Evolutionary conservation across 2,329 filamentous ascomycete species (phyloP).

Genomic region (Phialophora expanda): DNA sequence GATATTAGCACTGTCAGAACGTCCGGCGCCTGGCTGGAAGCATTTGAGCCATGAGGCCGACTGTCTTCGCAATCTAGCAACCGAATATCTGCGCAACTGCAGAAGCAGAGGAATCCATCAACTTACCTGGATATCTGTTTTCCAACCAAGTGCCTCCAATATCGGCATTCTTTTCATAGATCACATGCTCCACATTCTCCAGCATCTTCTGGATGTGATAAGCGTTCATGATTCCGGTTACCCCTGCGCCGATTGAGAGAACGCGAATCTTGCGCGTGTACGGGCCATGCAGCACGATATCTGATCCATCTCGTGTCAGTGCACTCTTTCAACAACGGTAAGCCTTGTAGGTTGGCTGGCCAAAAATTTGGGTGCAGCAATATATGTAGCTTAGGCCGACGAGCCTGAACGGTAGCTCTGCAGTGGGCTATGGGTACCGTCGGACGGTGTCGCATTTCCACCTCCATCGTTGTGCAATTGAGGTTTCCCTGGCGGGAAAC

Average conservation of each 20-base stretch:
- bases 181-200: conserved; percentile 39
- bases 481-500: neutral
- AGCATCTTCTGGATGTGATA: conserved; percentile 37
- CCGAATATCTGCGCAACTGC: neutral
- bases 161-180: conserved; percentile 43
- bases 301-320: conserved; percentile 22
- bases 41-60: no score
- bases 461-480: no score
- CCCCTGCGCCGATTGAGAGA: conserved; percentile 56
- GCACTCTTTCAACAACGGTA: neutral
- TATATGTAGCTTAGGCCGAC: neutral
- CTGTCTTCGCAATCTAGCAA: neutral
- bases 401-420: neutral
- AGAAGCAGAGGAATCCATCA: neutral
- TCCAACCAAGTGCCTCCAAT: conserved; percentile 46
- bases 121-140: conserved; percentile 52
- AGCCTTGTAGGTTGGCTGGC: neutral
- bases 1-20: conserved; percentile 45
- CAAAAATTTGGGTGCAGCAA: no score
- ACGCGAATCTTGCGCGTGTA: conserved; percentile 51
- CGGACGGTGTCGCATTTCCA: neutral
- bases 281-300: conserved; percentile 38
- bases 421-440: neutral
- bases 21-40: no score
- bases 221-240: conserved; percentile 71